Conservation (phyloP, 345 rosid species). For the Pugionium cornutum region DNA sequence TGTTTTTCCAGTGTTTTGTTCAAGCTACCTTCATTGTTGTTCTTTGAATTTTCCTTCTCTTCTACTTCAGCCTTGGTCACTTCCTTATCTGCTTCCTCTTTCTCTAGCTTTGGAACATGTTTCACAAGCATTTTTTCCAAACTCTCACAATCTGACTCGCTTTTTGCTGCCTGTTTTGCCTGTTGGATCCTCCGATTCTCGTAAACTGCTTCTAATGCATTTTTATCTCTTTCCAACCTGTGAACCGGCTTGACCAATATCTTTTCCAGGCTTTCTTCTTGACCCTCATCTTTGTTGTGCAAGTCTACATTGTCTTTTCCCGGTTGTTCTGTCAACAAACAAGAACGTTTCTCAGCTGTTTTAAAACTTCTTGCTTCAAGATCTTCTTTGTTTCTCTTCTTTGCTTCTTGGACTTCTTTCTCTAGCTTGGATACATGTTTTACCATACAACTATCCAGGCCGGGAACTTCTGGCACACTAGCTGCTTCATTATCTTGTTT, state of each 20-base stretch:
- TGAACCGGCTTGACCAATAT: slow-evolving; percentile 61
- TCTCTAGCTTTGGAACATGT: slow-evolving; percentile 75
- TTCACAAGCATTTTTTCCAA: slow-evolving; percentile 81
- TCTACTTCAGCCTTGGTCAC: slow-evolving; percentile 30
- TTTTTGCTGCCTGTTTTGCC: slow-evolving; percentile 43
- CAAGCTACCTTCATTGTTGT: slow-evolving; percentile 39
- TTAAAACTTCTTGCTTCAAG: slow-evolving; percentile 15
- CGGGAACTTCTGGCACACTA: slow-evolving; percentile 48
- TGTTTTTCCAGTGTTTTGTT: slow-evolving; percentile 1
- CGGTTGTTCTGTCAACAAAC: slow-evolving; percentile 11
- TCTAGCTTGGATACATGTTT: slow-evolving; percentile 76
- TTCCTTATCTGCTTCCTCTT: slow-evolving; percentile 43
- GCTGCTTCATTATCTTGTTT: slow-evolving; percentile 26
- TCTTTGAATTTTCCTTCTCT: slow-evolving; percentile 33
- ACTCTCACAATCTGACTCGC: slow-evolving; percentile 47
- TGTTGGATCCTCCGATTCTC: slow-evolving; percentile 38
- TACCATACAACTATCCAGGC: slow-evolving; percentile 75
- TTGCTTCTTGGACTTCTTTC: slow-evolving; percentile 82
- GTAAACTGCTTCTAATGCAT: slow-evolving; percentile 40
- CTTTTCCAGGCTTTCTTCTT: slow-evolving; percentile 55
- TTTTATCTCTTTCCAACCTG: slow-evolving; percentile 55
- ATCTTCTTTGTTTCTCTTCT: slow-evolving; percentile 50
- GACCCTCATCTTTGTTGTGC: slow-evolving; percentile 34
- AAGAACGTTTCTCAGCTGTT: background rate
- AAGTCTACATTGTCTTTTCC: slow-evolving; percentile 64